Evolutionary conservation across 148 eudicot species (phyloP).

Genomic region (Heliosperma pusillum): DNA sequence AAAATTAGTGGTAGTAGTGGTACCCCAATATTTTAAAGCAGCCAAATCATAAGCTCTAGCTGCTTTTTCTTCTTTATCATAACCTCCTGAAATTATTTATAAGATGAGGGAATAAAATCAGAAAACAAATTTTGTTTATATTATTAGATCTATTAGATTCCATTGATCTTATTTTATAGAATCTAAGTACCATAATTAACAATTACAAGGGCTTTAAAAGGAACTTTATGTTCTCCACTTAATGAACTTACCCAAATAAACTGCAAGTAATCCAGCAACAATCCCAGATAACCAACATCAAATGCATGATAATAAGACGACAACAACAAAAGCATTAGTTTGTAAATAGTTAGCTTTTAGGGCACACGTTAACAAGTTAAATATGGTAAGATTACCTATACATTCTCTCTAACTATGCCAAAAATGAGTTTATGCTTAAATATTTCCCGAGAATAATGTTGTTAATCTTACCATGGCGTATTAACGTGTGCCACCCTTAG

Average conservation of each 20-base stretch:
- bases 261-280: constrained; percentile 45
- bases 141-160: constrained; percentile 15
- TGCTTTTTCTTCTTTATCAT: constrained; percentile 99
- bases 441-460: no score
- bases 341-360: neutral
- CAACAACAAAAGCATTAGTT: constrained; percentile 26
- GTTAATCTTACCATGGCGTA: no score
- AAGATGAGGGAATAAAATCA: constrained; percentile 25
- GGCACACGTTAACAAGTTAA: no score
- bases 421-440: no score
- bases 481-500: no score
- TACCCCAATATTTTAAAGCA: constrained; percentile 96
- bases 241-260: constrained; percentile 75
- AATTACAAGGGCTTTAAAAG: constrained; percentile 27
- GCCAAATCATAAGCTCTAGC: constrained; percentile 97
- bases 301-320: constrained; percentile 16
- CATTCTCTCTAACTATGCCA: no score
- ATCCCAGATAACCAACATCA: constrained; percentile 32
- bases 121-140: constrained; percentile 6
- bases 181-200: constrained; percentile 27
- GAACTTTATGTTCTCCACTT: constrained; percentile 36
- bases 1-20: constrained; percentile 91
- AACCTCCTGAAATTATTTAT: constrained; percentile 60
- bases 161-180: constrained; percentile 8
- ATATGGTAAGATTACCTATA: no score